Conservation (phyloP, 2,329 filamentous ascomycete genomes). For the Trichoderma sp. region DNA sequence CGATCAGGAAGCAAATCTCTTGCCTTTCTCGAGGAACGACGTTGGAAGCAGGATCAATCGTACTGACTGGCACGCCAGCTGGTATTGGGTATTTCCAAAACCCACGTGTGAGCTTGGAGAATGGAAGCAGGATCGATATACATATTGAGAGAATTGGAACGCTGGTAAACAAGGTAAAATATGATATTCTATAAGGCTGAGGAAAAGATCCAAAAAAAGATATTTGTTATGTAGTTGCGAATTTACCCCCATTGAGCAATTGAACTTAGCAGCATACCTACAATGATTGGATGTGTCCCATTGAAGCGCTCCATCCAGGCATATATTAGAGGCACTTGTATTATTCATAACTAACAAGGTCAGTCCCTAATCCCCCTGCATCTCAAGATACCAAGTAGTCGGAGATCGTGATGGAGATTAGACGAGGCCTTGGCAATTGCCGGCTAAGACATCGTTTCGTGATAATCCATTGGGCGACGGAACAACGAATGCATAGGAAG, state of each 20-base stretch:
- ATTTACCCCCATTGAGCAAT: too few relatives aligned
- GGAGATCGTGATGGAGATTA: neutral
- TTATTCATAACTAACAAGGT: too few relatives aligned
- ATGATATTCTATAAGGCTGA: neutral
- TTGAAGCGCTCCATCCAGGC: neutral
- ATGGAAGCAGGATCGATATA: slow-evolving; percentile 37
- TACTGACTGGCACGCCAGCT: slow-evolving; percentile 43
- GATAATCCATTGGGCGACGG: neutral
- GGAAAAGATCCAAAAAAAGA: too few relatives aligned
- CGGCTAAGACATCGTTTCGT: neutral
- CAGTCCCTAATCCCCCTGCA: too few relatives aligned
- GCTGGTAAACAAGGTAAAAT: neutral
- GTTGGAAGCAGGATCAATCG: slow-evolving; percentile 42
- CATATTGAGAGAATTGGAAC: slow-evolving; percentile 32
- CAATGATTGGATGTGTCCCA: neutral
- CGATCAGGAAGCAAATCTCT: slow-evolving; percentile 38
- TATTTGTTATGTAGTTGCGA: too few relatives aligned
- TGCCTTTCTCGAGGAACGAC: slow-evolving; percentile 42
- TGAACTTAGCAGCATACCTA: neutral
- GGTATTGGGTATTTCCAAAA: slow-evolving; percentile 41
- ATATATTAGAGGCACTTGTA: neutral
- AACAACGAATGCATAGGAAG: neutral
- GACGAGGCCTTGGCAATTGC: neutral
- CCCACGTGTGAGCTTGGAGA: slow-evolving; percentile 29
- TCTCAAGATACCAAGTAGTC: too few relatives aligned